A percentile compares a stretch with the other conserved stretches of the same genome.
Evolutionary conservation across 306 rosid species (phyloP).

Genomic region (Dalbergia cultrata): DNA sequence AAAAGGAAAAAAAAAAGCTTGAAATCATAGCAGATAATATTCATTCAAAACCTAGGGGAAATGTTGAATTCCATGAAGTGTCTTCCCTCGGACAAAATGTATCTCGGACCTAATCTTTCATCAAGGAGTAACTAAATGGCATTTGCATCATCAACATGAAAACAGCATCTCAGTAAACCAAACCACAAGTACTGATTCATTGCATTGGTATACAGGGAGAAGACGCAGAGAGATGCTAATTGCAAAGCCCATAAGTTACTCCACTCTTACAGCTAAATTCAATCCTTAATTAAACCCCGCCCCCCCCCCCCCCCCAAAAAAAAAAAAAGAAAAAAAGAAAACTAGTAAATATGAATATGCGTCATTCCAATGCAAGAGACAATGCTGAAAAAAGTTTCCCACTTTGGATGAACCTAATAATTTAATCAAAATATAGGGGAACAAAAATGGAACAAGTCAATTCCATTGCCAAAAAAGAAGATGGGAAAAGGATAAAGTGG

Average conservation of each 20-base stretch:
- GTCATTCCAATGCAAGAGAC: neutral
- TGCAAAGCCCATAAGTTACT: constrained; percentile 9
- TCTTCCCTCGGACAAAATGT: constrained; percentile 16
- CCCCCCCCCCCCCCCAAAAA: too few species aligned
- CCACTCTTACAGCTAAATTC: neutral
- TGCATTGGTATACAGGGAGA: neutral
- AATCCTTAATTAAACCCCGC: constrained; percentile 6
- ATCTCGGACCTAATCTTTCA: constrained; percentile 10
- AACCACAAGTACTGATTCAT: constrained; percentile 7
- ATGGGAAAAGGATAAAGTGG: too few species aligned
- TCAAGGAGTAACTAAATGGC: constrained; percentile 3
- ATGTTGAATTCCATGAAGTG: constrained; percentile 5
- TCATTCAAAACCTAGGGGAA: constrained; percentile 23
- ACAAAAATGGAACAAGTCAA: neutral
- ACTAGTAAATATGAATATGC: neutral
- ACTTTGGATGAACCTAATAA: neutral
- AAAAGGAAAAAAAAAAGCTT: neutral
- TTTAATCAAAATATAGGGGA: neutral
- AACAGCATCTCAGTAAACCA: constrained; percentile 16
- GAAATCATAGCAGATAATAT: constrained; percentile 21
- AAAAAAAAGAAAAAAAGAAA: too few species aligned
- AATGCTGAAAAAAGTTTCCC: neutral
- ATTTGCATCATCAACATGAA: constrained; percentile 1
- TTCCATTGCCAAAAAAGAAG: neutral
- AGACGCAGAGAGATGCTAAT: neutral